Conservation (phyloP, 306 rosid genomes). For the Canavalia ensiformis region DNA sequence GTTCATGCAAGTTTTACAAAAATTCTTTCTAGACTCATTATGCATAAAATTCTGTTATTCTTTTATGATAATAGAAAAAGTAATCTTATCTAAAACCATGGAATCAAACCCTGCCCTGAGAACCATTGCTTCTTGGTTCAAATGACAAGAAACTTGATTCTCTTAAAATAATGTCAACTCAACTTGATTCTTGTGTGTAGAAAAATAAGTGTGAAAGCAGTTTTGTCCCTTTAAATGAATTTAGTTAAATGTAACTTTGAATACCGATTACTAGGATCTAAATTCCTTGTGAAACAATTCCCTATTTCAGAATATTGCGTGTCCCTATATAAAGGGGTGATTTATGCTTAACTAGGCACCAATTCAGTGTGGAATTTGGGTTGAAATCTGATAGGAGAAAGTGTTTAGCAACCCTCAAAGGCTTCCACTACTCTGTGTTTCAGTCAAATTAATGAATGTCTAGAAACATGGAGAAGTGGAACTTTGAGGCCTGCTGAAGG, state of each 20-base stretch:
- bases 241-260: too few relatives aligned
- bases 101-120: slow-evolving; percentile 1
- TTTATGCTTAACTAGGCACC: not conserved
- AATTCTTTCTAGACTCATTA: not conserved
- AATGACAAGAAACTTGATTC: not conserved
- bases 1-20: not conserved
- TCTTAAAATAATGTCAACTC: not conserved
- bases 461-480: not conserved
- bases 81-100: not conserved
- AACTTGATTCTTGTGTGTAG: too few relatives aligned
- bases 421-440: slow-evolving; percentile 16
- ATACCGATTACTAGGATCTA: not conserved
- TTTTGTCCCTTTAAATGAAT: too few relatives aligned
- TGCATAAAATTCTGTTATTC: not conserved
- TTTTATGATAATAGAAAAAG: not conserved
- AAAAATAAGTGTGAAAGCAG: too few relatives aligned
- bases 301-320: not conserved
- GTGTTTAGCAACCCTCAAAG: slow-evolving; percentile 17
- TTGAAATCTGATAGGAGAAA: not conserved
- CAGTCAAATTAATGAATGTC: not conserved
- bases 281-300: not conserved
- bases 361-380: not conserved
- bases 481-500: not conserved
- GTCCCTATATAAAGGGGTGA: not conserved
- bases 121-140: not conserved